A percentile compares a stretch with the other conserved stretches of the same genome.
Evolutionary conservation across 2,329 filamentous ascomycete genomes (phyloP).

Genomic region (Penicillium sp.): DNA sequence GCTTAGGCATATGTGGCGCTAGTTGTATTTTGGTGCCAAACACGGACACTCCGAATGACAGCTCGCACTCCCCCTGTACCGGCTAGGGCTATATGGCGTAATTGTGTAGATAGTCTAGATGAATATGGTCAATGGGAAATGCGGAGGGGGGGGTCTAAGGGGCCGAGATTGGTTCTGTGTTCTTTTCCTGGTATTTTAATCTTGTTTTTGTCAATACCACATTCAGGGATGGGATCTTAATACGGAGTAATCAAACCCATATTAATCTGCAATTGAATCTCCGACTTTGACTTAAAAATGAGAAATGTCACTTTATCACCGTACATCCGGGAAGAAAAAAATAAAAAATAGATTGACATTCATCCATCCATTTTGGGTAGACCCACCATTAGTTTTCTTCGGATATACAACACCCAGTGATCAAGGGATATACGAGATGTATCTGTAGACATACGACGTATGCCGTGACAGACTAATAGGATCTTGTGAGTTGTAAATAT

Average conservation of each 20-base stretch:
- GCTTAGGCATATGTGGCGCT: slow-evolving; percentile 9
- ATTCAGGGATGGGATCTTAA: neutral
- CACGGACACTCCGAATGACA: slow-evolving; percentile 10
- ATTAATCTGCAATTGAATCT: neutral
- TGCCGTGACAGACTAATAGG: neutral
- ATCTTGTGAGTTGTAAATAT: neutral
- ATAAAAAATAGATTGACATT: neutral
- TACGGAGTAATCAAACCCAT: neutral
- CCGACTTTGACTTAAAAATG: neutral
- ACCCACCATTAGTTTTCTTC: slow-evolving; percentile 1
- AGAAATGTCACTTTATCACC: slow-evolving; percentile 2
- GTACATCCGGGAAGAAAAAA: neutral
- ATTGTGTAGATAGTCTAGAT: neutral
- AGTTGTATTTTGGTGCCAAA: neutral
- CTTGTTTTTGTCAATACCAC: neutral
- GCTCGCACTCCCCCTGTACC: slow-evolving; percentile 2
- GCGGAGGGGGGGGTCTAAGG: neutral
- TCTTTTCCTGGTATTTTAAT: neutral
- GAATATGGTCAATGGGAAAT: neutral
- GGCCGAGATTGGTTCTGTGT: neutral
- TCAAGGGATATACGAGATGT: neutral
- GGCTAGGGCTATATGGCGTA: slow-evolving; percentile 9
- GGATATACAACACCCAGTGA: neutral
- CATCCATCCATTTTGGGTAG: neutral
- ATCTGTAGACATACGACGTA: neutral